Evolutionary conservation across 2,329 filamentous ascomycete genomes (phyloP), one percentile per base, ranked within the genome.

Genomic region (Aspergillus proliferans): DNA sequence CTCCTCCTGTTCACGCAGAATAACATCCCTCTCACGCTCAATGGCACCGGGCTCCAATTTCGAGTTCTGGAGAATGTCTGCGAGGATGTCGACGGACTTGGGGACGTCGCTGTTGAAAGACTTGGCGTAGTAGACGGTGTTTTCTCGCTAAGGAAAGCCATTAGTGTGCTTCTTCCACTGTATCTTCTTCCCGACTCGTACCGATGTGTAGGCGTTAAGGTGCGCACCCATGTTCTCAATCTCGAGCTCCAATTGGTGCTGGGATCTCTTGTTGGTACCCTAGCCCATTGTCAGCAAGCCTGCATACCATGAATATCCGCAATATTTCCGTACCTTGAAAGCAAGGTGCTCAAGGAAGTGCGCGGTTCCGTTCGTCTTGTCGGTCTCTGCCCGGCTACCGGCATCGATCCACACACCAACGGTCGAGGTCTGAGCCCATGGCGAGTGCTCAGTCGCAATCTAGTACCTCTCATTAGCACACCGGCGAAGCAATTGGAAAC

Each of bases 211-310:
- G 72, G 93, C 93, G 76, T 98, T 98, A 65, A 98, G 82, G 79
- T 98, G 93, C 58, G 89, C 93, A 72, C 93, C 93, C 88, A 98
- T 96, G 79, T 98, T 98, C 82, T 98, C 93, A 69, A 98, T 97
- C 80, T 98, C 93, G 58, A 98, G 85, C 80, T 98, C 93, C 71
- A 98, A 81, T 78, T 98, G 93, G 72, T 94, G 87, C 76, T 98
- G 93, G 58, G 87, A 90, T 75, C 93, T 84, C 79, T 87, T 95
- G 74, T 87, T 81, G 61, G 93, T 98, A 64, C 93, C 93, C 91
- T 74, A 51, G 19, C 50, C 45, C 39, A 21, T 46, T 24, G 48
- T 61, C 50, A 59, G 51, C 51, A 24, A 38, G 14, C n/a, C 15
- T 39, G 21, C 39, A 45, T 46, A 19, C 26, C 10, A 19, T 12